Evolutionary conservation across 805 yeast genomes (phyloP), one percentile per base, ranked within the genome.

Genomic region (Millerozyma acaciae): DNA sequence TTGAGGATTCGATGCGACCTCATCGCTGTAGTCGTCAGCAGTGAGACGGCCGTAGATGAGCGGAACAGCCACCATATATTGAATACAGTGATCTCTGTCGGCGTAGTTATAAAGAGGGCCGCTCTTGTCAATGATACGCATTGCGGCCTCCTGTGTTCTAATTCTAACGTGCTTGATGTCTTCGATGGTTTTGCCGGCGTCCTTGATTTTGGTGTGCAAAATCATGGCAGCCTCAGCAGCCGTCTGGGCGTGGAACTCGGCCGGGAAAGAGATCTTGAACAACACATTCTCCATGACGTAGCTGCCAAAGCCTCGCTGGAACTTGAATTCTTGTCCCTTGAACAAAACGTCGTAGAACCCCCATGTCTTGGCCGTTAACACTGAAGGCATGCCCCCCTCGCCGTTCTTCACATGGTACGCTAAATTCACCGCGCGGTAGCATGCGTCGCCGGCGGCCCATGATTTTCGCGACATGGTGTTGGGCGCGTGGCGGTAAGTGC

Each of bases 401-500:
- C 79, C 79, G 32, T 65, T 60, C 51, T 69, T 66, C 17, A 75
- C 79, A 35, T 70, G 58, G 37, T 69, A 67, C 4, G 69, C 79
- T 37, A 76, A 52, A 52, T 74, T 72, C 10, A 76, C 80, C 13
- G 80, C 82, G 39, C 80, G 62, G 10, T 76, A 62, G 31, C 68
- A 70, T 8, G 81, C 80, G 45, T 76, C 81, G 38, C 81, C 82
- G 9, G 82, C 82, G 17, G 82, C 82, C 82, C 82, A 76, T 1
- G 80, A 75, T 56, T 76, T 76, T 49, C 81, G 66, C 6, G 78
- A 69, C 57, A 75, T 75, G 32, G 81, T 76, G 55, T 76, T 76
- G 41, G 82, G 81, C 7, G 80, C 77, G 48, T 76, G 82, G 48
- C 82, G 69, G 48, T 76, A 76, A 19, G 81, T 76, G 53, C 82